Evolutionary conservation across 2,329 filamentous ascomycete species (phyloP), one percentile per base, ranked within the genome.

Genomic region (Clarireedia paspali): DNA sequence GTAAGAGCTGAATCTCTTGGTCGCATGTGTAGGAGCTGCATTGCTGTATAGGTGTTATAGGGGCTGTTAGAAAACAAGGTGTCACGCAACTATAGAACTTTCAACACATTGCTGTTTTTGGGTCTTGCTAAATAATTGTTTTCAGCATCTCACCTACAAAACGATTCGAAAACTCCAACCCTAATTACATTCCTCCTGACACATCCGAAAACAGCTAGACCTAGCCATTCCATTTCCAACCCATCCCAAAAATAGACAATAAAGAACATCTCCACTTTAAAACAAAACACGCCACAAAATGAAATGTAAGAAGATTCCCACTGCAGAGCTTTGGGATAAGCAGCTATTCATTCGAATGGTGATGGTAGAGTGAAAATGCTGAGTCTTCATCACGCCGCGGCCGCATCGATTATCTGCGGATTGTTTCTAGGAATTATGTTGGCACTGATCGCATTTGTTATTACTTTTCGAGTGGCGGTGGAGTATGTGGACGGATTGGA

Each of bases 381-480:
- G 5, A 47, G n/a, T 40, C 34, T 54, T 14, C 51, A 54, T 39
- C 51, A 54, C 48, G 15, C 48, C 15, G 26, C 36, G 30, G 34
- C 34, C 36, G 51, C 51, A n/a, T 39, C 44, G 20, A 45, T 54
- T 30, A 44, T 54, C 7, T 54, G 51, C 39, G 51, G 51, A 12
- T 49, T 54, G 2, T 54, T 54, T 17, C 17, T 54, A 14, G 51
- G 51, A 12, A 24, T 48, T 40, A 48, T 54, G 7, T 7, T 54
- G 44, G 51, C 51, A 10, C 6, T 54, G 1, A 48, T 54, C 20
- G 23, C 14, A 5, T 54, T 54, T 24, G 23, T 54, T n/a, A 3
- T 54, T 48, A 49, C 44, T 3, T 54, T 54, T 54, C 26, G 51
- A 17, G 14, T 54, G 23, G 51, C 51, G 34, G 44, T 54, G 5